Conservation (phyloP, 495 filamentous ascomycete species). For the Aspergillus ostianus region DNA sequence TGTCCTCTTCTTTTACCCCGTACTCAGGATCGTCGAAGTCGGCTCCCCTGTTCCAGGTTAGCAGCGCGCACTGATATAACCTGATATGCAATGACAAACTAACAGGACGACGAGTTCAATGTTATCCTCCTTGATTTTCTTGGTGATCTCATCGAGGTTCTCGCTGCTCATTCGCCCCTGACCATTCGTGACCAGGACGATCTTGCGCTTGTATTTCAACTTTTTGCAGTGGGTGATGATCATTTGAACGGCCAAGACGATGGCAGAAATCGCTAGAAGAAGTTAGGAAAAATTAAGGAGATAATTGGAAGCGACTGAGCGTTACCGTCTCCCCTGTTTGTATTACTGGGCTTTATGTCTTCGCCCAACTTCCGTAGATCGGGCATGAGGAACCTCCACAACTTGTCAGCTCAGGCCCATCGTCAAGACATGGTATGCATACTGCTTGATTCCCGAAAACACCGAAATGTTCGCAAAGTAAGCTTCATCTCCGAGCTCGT, state of each 20-base stretch:
- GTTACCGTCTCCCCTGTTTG: constrained; percentile 71
- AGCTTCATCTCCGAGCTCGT: constrained; percentile 60
- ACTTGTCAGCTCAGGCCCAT: constrained; percentile 3
- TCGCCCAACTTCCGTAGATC: constrained; percentile 63
- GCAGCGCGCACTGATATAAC: background rate
- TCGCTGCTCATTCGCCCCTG: constrained; percentile 63
- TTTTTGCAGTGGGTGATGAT: constrained; percentile 79
- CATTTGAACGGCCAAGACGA: constrained; percentile 83
- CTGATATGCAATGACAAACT: constrained; percentile 25
- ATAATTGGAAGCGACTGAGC: constrained; percentile 3
- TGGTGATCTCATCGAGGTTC: constrained; percentile 62
- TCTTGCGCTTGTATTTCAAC: constrained; percentile 81
- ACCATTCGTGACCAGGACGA: constrained; percentile 83
- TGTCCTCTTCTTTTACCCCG: constrained; percentile 91
- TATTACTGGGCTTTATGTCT: constrained; percentile 61
- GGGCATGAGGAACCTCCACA: constrained; percentile 61
- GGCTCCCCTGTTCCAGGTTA: constrained; percentile 65
- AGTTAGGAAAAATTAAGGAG: constrained; percentile 14
- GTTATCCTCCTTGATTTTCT: constrained; percentile 66
- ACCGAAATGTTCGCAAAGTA: constrained; percentile 78
- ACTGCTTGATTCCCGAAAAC: constrained; percentile 68
- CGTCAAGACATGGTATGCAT: constrained; percentile 13
- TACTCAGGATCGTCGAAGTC: constrained; percentile 95
- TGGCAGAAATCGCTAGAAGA: constrained; percentile 67
- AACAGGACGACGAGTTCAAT: constrained; percentile 82